Evolutionary conservation across 2,329 filamentous ascomycete genomes (phyloP).

Genomic region (Fusarium sp.): DNA sequence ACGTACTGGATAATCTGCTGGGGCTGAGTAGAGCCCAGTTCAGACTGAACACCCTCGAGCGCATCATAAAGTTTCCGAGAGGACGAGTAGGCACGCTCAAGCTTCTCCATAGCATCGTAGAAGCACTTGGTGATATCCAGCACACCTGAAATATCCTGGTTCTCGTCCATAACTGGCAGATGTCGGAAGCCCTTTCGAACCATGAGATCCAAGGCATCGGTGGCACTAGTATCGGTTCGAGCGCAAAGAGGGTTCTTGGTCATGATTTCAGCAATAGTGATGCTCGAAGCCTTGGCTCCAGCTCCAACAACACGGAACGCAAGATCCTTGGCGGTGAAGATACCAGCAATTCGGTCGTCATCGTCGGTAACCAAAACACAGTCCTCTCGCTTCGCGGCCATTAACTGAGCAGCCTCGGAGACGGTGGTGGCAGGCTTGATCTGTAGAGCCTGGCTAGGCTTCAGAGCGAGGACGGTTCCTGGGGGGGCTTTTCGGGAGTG

Average conservation of each 20-base stretch:
- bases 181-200: conserved; percentile 98
- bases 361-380: conserved; percentile 98
- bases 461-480: conserved; percentile 94
- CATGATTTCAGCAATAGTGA: conserved; percentile 99
- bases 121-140: conserved; percentile 99
- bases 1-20: conserved; percentile 99
- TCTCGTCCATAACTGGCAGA: conserved; percentile 99
- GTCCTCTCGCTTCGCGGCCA: conserved; percentile 98
- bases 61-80: conserved; percentile 99
- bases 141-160: conserved; percentile 98
- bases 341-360: conserved; percentile 96
- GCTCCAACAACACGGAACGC: conserved; percentile 96
- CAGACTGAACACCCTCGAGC: conserved; percentile 96
- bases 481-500: conserved; percentile 94
- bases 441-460: conserved; percentile 95
- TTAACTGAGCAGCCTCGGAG: conserved; percentile 95
- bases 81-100: conserved; percentile 96
- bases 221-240: conserved; percentile 96
- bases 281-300: conserved; percentile 88
- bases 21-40: conserved; percentile 94
- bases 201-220: conserved; percentile 97
- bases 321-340: conserved; percentile 98
- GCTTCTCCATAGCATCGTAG: conserved; percentile 99
- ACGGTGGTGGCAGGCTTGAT: conserved; percentile 97
- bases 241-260: conserved; percentile 99